A percentile compares a stretch with the other conserved stretches of the same genome.
These are phyloP conservation scores for Aspergillus ochraceoroseus DNA, from an alignment of 2,329 filamentous ascomycete species.

Conservation along the genomic window DNA sequence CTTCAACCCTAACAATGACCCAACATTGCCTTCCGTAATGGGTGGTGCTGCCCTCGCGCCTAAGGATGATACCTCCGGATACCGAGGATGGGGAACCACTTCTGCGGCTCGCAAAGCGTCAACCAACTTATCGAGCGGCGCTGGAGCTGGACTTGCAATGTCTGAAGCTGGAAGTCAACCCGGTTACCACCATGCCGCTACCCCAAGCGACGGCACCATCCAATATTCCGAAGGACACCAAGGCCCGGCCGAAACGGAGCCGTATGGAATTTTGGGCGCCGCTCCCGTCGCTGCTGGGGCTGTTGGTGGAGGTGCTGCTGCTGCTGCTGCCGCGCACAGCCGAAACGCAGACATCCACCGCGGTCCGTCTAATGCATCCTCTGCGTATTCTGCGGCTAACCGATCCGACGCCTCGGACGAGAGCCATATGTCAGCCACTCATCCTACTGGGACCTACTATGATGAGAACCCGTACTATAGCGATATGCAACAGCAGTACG, in stretches of 20 bases:
- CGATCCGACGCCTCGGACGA: conserved; percentile 63
- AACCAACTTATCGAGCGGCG: conserved; percentile 78
- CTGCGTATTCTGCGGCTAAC: conserved; percentile 79
- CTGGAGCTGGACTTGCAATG: conserved; percentile 54
- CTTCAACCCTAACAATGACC: conserved; percentile 96
- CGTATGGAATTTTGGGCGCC: conserved; percentile 71
- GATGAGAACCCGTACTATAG: conserved; percentile 54
- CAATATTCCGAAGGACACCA: conserved; percentile 60
- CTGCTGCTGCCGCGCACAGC: conserved; percentile 45
- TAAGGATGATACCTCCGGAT: conserved; percentile 73
- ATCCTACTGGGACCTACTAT: conserved; percentile 50
- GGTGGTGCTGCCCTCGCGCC: conserved; percentile 49
- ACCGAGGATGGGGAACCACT: conserved; percentile 88
- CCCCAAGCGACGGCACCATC: conserved; percentile 59
- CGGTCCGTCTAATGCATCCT: conserved; percentile 91
- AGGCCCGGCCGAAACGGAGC: conserved; percentile 67
- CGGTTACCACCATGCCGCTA: conserved; percentile 51
- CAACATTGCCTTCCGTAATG: conserved; percentile 62
- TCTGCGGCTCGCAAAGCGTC: conserved; percentile 76
- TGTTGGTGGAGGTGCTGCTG: no score
- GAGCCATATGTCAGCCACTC: conserved; percentile 45
- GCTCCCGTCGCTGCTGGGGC: conserved; percentile 54
- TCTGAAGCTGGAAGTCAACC: conserved; percentile 64
- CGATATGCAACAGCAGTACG: conserved; percentile 41
- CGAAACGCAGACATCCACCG: conserved; percentile 69